These are phyloP conservation scores for Kappamyces sp. DNA, from an alignment of 192 early-diverging fungal genomes.

Conservation along the genomic window DNA sequence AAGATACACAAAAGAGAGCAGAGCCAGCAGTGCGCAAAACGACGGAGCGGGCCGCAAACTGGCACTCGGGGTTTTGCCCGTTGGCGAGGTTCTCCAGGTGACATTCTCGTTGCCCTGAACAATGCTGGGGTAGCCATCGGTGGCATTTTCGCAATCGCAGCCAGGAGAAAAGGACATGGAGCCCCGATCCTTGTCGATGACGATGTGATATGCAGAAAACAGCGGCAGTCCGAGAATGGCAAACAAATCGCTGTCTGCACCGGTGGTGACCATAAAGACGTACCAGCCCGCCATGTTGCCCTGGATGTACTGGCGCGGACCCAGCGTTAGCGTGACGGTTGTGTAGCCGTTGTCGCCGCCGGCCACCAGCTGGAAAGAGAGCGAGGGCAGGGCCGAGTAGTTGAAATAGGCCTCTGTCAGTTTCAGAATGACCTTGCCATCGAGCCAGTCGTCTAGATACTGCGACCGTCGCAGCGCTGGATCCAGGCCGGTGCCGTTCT, in stretches of 20 bases:
- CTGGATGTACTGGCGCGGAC: conserved; percentile 15
- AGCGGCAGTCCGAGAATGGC: conserved; percentile 9
- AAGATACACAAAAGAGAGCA: too few relatives aligned
- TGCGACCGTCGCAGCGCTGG: background rate
- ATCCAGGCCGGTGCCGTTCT: background rate
- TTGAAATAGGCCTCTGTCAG: background rate
- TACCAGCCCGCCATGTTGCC: conserved; percentile 3
- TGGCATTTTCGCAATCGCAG: background rate
- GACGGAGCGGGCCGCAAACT: background rate
- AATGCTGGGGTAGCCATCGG: background rate
- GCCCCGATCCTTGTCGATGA: background rate
- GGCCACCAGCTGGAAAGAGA: background rate
- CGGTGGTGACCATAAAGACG: background rate
- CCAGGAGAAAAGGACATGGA: background rate
- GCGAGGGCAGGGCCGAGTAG: background rate
- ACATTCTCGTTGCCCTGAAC: background rate
- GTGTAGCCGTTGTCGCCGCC: too few relatives aligned
- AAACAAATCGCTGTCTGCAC: background rate
- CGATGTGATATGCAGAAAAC: background rate
- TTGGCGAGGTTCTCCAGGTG: background rate
- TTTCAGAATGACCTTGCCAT: background rate
- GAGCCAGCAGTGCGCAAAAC: too few relatives aligned
- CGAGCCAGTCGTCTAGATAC: background rate
- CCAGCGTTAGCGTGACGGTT: conserved; percentile 3
- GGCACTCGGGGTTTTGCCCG: background rate